Base-by-base conservation (phyloP, 306 rosid species). In the Astragalus membranaceus region DNA sequence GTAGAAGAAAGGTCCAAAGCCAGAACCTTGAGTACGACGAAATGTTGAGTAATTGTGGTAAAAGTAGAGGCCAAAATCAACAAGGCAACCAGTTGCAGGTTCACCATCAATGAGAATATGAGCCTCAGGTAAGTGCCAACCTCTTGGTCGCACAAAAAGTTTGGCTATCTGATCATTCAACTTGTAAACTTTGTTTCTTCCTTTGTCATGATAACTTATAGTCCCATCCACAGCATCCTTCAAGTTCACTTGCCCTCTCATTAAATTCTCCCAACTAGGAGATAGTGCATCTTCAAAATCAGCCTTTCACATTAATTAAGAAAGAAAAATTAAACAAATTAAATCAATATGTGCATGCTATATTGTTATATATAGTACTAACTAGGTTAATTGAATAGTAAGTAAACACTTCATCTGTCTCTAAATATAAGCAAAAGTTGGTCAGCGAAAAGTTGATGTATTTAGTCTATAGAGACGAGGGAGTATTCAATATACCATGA, bases 281-380 rank as follows among this genome's bases (percentile, higher is more conserved):
- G 98, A 93, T 0, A 93, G 83, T 39, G 98, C 96, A 85, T 93
- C 98, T 79, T 93, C 98, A 70, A 90, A 90, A 70, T 93, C 97
- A 73, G 97, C 98, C 96, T 89, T 58, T 5, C 4, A 55, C 26
- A 14, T 42, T 1, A 9, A 11, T n/a, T n/a, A n/a, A n/a, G n/a
- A 49, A 43, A 52, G 1, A 10, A 12, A 5, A 57, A 58, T 13
- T 39, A 57, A 75, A 47, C 67, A 66, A 75, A 33, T 47, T 51
- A 41, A 56, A 56, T 62, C 17, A 49, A 50, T 15, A 29, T 26
- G 23, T 20, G 23, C 23, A 20, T 20, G 23, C 23, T 20, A 20
- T 20, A 20, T 20, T 20, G 23, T 20, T 20, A 20, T 20, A 20
- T 20, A 20, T 20, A 20, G 23, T 20, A 20, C 23, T 20, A 20